Base-by-base conservation (phyloP, 768 basidiomycete species). In the Postia placenta region DNA sequence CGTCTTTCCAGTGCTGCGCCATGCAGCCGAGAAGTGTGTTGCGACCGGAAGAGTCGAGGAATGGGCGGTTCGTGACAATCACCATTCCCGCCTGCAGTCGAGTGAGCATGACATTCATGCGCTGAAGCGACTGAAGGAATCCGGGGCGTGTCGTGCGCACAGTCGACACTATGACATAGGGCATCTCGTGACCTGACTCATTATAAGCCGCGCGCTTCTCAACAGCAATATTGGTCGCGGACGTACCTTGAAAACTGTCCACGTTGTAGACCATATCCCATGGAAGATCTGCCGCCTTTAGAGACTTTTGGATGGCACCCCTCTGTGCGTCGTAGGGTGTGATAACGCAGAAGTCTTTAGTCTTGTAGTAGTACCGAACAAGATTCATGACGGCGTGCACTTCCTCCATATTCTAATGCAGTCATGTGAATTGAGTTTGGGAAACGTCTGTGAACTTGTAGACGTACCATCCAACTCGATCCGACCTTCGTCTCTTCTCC, bases 261-360 rank as follows among this genome's bases (percentile, higher is more conserved):
- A 80, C 69, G 50, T 77, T 79, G 64, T 69, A 79, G 0, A 78
- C 74, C 0, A 52, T 51, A 33, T 75, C 68, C 67, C 67, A 73
- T 3, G 69, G 69, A 6, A 68, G 60, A 6, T 64, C 51, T 35
- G 58, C 65, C 2, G 35, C 51, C 41, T 72, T 67, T 23, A 79
- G 60, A 5, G 49, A 52, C 19, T 49, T 56, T 46, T 71, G 64
- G 23, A 79, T 72, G 2, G 63, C 66, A 0, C 70, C 69, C 15
- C 78, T 58, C 59, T 80, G 79, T 0, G 73, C 72, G 51, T 79
- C 78, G 49, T 80, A 80, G 0, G 75, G 77, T 2, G 77, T 78
- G 39, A 80, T 76, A 46, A 80, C 55, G 41, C 72, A 71, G 44
- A 74, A 77, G 0, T 74, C 56, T 23, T 41, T 53, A 19, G 54